A percentile compares a stretch with the other conserved stretches of the same genome.
phyloP scores from a whole-genome alignment of 306 rosid species.

The Vigna unguiculata region DNA sequence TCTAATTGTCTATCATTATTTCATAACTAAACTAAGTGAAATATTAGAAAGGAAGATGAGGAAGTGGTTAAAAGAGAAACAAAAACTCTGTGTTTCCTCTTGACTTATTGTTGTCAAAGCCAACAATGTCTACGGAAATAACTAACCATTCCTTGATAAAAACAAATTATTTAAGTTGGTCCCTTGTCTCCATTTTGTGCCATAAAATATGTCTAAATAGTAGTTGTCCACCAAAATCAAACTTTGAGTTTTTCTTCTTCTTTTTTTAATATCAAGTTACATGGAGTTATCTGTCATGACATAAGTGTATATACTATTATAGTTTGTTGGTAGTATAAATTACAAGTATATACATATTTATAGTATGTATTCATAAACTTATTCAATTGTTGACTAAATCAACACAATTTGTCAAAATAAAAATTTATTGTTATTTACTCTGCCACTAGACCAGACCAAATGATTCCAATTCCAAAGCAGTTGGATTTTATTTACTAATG shows the following conservation, averaged over 20 bases:
- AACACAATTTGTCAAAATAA: not conserved
- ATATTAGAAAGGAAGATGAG: not conserved
- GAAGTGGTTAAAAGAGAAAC: not conserved
- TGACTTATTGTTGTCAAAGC: not conserved
- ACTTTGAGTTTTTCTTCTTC: not conserved
- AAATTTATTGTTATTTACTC: not conserved
- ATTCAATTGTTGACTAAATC: not conserved
- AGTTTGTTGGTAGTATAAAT: not conserved
- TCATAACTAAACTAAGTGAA: no score
- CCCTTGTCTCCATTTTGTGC: not conserved
- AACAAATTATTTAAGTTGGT: slow-evolving; percentile 17
- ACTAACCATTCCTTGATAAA: not conserved
- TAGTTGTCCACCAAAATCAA: not conserved
- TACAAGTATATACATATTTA: not conserved
- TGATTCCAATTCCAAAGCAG: not conserved
- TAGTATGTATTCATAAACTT: not conserved
- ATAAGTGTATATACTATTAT: not conserved
- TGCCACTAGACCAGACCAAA: no score
- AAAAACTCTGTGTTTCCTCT: not conserved
- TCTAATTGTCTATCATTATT: no score
- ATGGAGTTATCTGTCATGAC: not conserved
- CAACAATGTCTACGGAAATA: not conserved
- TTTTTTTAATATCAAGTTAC: not conserved
- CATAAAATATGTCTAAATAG: slow-evolving; percentile 1
- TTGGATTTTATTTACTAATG: not conserved